phyloP scores from a whole-genome alignment of 257 asterid species.

The Capsicum pubescens region DNA sequence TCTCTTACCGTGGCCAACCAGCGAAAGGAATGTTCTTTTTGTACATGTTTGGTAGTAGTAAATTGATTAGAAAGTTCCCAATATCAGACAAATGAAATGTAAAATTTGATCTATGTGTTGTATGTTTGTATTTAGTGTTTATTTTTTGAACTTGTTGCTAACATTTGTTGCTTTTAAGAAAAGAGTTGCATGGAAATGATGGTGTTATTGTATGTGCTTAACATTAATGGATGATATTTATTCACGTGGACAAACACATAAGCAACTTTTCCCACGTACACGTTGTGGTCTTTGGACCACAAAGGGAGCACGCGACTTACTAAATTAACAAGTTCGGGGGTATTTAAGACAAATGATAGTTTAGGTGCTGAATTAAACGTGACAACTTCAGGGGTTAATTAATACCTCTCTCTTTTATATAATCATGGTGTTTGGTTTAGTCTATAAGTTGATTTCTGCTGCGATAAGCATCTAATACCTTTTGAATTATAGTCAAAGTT shows the following conservation, averaged over 20 bases:
- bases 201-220: neutral
- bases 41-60: slow-evolving; percentile 27
- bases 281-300: too few relatives aligned
- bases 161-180: slow-evolving; percentile 14
- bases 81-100: slow-evolving; percentile 16
- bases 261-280: too few relatives aligned
- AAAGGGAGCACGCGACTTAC: too few relatives aligned
- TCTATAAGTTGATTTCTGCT: too few relatives aligned
- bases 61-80: slow-evolving; percentile 2
- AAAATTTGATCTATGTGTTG: neutral
- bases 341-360: too few relatives aligned
- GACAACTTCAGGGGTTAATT: too few relatives aligned
- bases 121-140: slow-evolving; percentile 14
- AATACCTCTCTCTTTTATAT: neutral
- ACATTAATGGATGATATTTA: neutral
- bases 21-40: neutral
- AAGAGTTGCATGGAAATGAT: neutral
- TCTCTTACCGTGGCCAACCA: neutral
- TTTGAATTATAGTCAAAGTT: too few relatives aligned
- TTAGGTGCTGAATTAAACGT: too few relatives aligned
- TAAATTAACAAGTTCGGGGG: too few relatives aligned
- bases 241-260: too few relatives aligned
- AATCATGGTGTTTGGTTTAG: neutral
- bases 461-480: too few relatives aligned
- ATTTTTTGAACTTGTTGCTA: neutral